Evolutionary conservation across 805 yeast species (phyloP), one percentile per base, ranked within the genome.

Genomic region (Metschnikowia vanudenii): DNA sequence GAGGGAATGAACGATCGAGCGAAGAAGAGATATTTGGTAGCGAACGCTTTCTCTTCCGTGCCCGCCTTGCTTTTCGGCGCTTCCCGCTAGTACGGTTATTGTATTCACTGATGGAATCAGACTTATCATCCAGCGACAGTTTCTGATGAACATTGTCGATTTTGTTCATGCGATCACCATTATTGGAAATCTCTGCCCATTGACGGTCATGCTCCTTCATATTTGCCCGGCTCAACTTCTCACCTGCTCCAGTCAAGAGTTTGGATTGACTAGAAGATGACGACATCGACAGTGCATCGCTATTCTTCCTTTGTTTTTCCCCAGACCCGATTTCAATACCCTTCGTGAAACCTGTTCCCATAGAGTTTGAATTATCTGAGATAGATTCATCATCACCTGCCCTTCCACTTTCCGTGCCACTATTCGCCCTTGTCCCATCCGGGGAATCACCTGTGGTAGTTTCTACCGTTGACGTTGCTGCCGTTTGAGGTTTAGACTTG

Each of bases 171-270:
- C 29, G 38, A 30, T 37, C 43, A 24, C 32, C 43, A 14, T 16
- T 46, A 28, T 31, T 19, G 13, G 47, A 35, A n/a, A 45, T 12
- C 33, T 39, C 30, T 16, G 54, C 57, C 52, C 50, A 51, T 38
- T 53, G 50, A 24, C 52, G 46, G 43, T 55, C 55, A 32, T 55
- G 58, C 43, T 53, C 49, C 41, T 55, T 45, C 57, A 55, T 55
- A 43, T 55, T 55, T 13, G 57, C 58, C 17, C 38, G 44, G n/a
- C 54, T 49, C 34, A 55, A 43, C 39, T 45, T 43, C 31, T 50
- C 52, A 14, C 52, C 52, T 4, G 44, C 43, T 6, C 41, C 47
- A 26, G 30, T 39, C 28, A 41, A 14, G 4, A 30, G 31, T 18
- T 26, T 36, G 16, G 39, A 18, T 37, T 32, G 45, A 19, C 44